Conservation (phyloP, 371 early-diverging fungal species). For the Mucor indicus region DNA sequence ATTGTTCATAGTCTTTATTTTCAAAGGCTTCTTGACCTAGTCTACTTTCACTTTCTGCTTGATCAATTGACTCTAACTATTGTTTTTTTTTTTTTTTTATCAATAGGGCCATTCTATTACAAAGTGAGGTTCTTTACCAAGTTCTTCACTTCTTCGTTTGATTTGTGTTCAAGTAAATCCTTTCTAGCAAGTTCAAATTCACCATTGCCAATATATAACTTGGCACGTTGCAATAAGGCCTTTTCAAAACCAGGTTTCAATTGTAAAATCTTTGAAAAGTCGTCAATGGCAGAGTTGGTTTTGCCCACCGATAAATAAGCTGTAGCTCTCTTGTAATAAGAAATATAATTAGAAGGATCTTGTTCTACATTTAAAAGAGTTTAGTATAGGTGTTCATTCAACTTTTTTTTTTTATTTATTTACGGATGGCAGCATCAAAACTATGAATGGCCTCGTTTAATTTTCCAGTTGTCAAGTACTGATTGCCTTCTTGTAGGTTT, state of each 20-base stretch:
- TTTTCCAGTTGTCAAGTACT: constrained; percentile 50
- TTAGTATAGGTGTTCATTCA: not conserved
- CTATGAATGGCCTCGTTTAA: constrained; percentile 66
- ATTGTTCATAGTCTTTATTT: constrained; percentile 54
- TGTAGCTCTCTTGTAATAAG: constrained; percentile 86
- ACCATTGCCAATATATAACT: constrained; percentile 70
- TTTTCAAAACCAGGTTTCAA: constrained; percentile 81
- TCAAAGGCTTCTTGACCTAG: constrained; percentile 43
- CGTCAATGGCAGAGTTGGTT: constrained; percentile 68
- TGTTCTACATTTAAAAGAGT: constrained; percentile 29
- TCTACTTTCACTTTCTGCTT: constrained; percentile 34
- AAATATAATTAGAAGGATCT: constrained; percentile 78
- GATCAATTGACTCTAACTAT: constrained; percentile 46
- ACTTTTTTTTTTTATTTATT: constrained; percentile 6
- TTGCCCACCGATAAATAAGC: constrained; percentile 77
- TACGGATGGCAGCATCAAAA: constrained; percentile 73
- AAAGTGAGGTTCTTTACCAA: not conserved
- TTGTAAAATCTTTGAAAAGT: constrained; percentile 72
- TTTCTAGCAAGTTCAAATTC: constrained; percentile 57
- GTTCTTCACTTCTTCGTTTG: not conserved
- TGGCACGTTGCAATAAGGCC: constrained; percentile 81
- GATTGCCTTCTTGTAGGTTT: constrained; percentile 65
- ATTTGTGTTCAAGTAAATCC: constrained; percentile 35
- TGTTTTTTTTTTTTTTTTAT: too few relatives aligned
- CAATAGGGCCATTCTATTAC: not conserved